phyloP scores from a whole-genome alignment of 768 basidiomycete species.

The Rickenella mellea region DNA sequence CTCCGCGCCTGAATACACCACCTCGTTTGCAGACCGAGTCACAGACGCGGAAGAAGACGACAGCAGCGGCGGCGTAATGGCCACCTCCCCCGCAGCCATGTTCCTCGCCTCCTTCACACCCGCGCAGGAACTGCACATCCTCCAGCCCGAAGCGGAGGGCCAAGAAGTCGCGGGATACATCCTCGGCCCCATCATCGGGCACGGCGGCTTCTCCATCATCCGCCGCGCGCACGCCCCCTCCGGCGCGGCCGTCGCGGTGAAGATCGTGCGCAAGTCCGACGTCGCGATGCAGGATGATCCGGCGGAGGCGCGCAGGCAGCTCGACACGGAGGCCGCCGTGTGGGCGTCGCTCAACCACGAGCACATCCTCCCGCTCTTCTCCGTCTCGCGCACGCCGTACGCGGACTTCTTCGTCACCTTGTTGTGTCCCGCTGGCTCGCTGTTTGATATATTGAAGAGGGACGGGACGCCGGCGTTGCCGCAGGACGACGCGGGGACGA shows the following conservation, averaged over 20 bases:
- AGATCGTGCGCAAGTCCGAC: conserved; percentile 63
- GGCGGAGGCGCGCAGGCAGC: conserved; percentile 36
- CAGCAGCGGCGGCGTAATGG: conserved; percentile 4
- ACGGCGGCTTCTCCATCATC: conserved; percentile 78
- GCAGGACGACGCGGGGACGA: conserved; percentile 73
- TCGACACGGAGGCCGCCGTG: conserved; percentile 60
- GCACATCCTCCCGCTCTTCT: conserved; percentile 79
- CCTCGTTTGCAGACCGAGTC: background rate
- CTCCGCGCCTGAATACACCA: conserved; percentile 4
- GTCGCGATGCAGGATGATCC: conserved; percentile 43
- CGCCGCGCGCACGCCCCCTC: conserved; percentile 53
- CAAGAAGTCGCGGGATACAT: conserved; percentile 60
- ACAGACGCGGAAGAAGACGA: no score
- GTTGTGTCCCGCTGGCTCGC: conserved; percentile 74
- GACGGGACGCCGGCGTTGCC: conserved; percentile 59
- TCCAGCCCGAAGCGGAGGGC: conserved; percentile 67
- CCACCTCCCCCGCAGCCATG: conserved; percentile 60
- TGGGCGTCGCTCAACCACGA: conserved; percentile 79
- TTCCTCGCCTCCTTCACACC: conserved; percentile 62
- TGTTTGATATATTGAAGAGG: conserved; percentile 73
- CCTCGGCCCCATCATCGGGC: conserved; percentile 67
- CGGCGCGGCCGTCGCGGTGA: conserved; percentile 68
- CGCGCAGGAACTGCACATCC: conserved; percentile 22
- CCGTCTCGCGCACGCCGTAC: conserved; percentile 43
- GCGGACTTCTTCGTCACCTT: conserved; percentile 79